Evolutionary conservation across 2,329 filamentous ascomycete genomes (phyloP).

Genomic region (Xylaria polymorpha): DNA sequence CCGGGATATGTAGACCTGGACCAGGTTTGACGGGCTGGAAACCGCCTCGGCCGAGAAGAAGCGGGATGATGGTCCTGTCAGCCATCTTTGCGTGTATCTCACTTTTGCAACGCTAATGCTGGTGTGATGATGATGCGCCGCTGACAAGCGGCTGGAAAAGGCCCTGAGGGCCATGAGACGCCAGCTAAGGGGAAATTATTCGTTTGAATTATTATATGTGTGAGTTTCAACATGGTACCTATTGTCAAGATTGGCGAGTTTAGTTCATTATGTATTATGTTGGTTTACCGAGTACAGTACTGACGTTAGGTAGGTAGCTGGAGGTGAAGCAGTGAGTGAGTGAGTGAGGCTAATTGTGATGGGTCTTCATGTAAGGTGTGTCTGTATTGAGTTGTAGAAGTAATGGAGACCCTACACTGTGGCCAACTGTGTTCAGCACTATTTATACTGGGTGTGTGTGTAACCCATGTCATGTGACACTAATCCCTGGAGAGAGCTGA

Average conservation of each 20-base stretch:
- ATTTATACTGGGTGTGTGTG: too few species aligned
- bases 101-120: neutral
- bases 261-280: too few species aligned
- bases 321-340: neutral
- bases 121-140: constrained; percentile 17
- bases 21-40: constrained; percentile 57
- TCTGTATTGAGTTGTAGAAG: too few species aligned
- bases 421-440: too few species aligned
- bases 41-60: constrained; percentile 54
- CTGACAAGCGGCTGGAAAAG: constrained; percentile 35
- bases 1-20: constrained; percentile 77
- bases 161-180: constrained; percentile 36
- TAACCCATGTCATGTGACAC: too few species aligned
- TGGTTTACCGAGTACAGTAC: too few species aligned
- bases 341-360: constrained; percentile 34
- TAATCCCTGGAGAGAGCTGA: constrained; percentile 16
- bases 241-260: neutral
- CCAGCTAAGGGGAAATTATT: neutral
- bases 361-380: too few species aligned
- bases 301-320: too few species aligned
- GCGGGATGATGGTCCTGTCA: constrained; percentile 19
- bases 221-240: neutral
- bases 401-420: too few species aligned
- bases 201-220: neutral
- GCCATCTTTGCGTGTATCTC: constrained; percentile 11